Evolutionary conservation across 768 basidiomycete genomes (phyloP), one percentile per base, ranked within the genome.

Genomic region (Boletales sp.): DNA sequence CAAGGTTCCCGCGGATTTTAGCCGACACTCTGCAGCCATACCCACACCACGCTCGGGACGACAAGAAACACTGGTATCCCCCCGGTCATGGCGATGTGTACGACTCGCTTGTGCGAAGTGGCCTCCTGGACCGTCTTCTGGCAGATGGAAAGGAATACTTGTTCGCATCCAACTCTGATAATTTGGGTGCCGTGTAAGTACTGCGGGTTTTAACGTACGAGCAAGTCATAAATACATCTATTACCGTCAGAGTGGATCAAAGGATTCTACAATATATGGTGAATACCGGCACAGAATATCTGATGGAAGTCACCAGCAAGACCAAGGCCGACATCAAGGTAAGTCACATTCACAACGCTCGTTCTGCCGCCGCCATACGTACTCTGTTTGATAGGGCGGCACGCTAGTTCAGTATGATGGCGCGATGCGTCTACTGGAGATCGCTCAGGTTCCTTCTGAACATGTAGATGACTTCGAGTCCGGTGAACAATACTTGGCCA

Each of bases 271-370:
- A 87, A 64, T 85, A 93, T 67, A 93, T 95, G 87, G 79, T 89
- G 57, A 81, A 89, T 62, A 78, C 80, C 11, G 71, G 83, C 54
- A 81, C 87, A 27, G 93, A 95, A 69, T 94, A 93, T 74, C 69
- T 93, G 67, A 93, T 93, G 90, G 90, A 95, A 70, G 87, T 95
- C 54, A 97, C 94, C 11, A 90, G 94, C 76, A 95, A 94, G 81
- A 94, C 93, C 63, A 94, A 95, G 79, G 91, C 87, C 43, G 92
- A 86, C 62, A 70, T 78, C 56, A 78, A 80, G 67, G 74, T 73
- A 55, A 43, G 51, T 36, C 34, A 32, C 15, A 8, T 24, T 19
- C 38, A 3, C 3, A 11, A 10, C 39, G 19, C 29, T 35, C 13
- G 18, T 27, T 31, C 34, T 21, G 17, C n/a, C 38, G 17, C n/a